Evolutionary conservation across 208 protist genomes (phyloP), one percentile per base, ranked within the genome.

Genomic region (Wallacemonas rigidus): DNA sequence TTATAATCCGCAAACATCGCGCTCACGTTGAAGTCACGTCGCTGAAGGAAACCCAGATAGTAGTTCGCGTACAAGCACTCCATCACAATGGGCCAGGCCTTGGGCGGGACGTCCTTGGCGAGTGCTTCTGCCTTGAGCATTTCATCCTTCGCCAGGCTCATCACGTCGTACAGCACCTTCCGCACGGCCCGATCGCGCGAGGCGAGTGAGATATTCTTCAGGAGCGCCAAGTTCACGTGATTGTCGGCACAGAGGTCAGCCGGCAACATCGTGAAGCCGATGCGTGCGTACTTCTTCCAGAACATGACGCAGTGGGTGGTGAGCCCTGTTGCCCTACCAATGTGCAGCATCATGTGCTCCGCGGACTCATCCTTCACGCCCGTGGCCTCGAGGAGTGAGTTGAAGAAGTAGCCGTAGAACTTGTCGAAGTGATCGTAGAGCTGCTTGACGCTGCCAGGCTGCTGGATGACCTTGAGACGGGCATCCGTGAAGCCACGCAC

Each of bases 381-480:
- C 2, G 80, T 87, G 50, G 92, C 80, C 69, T 96, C 89, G 4
- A 96, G 80, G 65, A 95, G 64, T n/a, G 86, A 87, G 79, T 94
- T 93, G 77, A 90, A 94, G 68, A 96, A 95, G 78, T 96, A 94
- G 17, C 92, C 92, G 80, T 96, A 96, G 74, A 90, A 94, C 67
- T 91, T 90, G 79, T 96, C 92, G 69, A 93, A 96, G 78, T 96
- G 89, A 68, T 96, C 92, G 79, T 95, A 93, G 39, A 95, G 80
- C 74, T 96, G 92, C 81, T 94, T 88, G 39, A 95, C 82, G 72
- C 88, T 96, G 48, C 86, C 92, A 5, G 92, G 92, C 71, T 96
- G 92, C 75, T 94, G 92, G 11, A 96, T 76, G 53, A 93, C 81
- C 39, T 77, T 75, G 4, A 96, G 83, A 9, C 89, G 87, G 17